Evolutionary conservation across 228 moss, liverwort and hornwort genomes (phyloP), one percentile per base, ranked within the genome.

Genomic region (Sphagnum magellanicum): DNA sequence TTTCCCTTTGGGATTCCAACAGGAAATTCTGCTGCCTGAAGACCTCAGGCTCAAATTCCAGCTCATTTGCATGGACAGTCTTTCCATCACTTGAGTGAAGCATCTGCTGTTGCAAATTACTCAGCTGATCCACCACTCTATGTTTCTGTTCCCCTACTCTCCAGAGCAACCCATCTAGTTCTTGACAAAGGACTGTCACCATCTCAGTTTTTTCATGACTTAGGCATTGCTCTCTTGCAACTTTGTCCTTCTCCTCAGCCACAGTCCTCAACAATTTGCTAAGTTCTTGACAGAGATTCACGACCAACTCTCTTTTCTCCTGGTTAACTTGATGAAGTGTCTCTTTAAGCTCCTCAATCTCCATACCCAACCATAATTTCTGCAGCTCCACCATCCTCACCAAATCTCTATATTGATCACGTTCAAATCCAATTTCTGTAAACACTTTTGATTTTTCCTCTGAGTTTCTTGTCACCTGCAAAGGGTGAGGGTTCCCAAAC

Each of bases 191-290:
- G 59, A 15, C 72, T 66, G 69, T 60, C 52, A 81, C 63, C n/a
- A 68, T 65, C 72, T 74, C 72, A 62, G 67, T 65, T 61, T 72
- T 69, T 50, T 77, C 71, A 55, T 63, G 59, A 67, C 74, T 60
- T 60, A 69, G 72, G 15, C 69, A 69, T 72, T 72, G 72, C 72
- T 81, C 72, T 51, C 48, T 63, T 12, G 72, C 50, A 58, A 81
- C 66, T 63, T 74, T 81, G 52, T 77, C 74, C 69, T 81, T 81
- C 69, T 77, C 72, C 63, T 77, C 77, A 53, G 66, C 74, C 63
- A 74, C 77, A 53, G 63, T 81, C 51, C 63, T 61, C 67, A 81
- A 60, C 66, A 81, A 52, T 65, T 74, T 72, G 48, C 72, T 75
- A 72, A 81, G 75, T 66, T 78, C 75, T 66, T 78, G 63, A 61